A percentile compares a stretch with the other conserved stretches of the same genome.
Conservation (phyloP, 1,139 yeast genomes). For the Pichia sp. region DNA sequence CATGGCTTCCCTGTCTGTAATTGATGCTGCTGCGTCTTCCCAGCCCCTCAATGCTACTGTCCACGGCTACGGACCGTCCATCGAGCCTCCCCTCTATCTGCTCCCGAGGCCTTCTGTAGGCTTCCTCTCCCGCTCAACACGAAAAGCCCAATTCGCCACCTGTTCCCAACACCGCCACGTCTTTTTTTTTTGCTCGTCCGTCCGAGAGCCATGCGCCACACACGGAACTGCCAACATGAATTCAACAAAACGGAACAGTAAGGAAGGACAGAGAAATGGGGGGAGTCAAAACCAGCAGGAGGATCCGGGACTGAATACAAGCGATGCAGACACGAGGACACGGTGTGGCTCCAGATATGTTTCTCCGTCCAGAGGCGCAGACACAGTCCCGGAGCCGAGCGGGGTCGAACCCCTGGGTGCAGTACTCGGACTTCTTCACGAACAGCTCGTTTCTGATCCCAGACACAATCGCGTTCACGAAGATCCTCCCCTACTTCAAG, state of each 20-base stretch:
- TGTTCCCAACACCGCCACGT: conserved; percentile 2
- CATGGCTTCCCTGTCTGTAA: conserved; percentile 5
- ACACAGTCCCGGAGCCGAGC: conserved; percentile 5
- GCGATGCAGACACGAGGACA: not conserved
- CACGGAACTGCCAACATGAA: not conserved
- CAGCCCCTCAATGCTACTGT: not conserved
- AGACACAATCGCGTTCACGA: conserved; percentile 15
- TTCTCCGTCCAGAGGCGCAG: not conserved
- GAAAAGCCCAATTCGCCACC: conserved; percentile 1
- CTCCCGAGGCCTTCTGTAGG: not conserved
- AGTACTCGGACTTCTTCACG: conserved; percentile 14
- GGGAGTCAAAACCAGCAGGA: not conserved
- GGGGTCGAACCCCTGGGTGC: conserved; percentile 12
- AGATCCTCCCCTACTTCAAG: conserved; percentile 14
- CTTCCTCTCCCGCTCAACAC: not conserved
- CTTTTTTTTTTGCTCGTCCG: too few species aligned
- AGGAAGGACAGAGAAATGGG: not conserved
- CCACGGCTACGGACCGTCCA: too few species aligned
- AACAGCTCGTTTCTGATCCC: conserved; percentile 19
- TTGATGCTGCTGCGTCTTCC: not conserved
- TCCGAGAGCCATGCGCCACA: not conserved
- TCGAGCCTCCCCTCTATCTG: too few species aligned
- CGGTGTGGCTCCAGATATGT: not conserved
- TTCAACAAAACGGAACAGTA: not conserved
- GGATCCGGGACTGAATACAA: not conserved